Percentiles rank a stretch among this genome's conserved stretches.
These are phyloP conservation scores for Gastrolobium bilobum DNA, from an alignment of 306 rosid genomes.

Conservation along the genomic window DNA sequence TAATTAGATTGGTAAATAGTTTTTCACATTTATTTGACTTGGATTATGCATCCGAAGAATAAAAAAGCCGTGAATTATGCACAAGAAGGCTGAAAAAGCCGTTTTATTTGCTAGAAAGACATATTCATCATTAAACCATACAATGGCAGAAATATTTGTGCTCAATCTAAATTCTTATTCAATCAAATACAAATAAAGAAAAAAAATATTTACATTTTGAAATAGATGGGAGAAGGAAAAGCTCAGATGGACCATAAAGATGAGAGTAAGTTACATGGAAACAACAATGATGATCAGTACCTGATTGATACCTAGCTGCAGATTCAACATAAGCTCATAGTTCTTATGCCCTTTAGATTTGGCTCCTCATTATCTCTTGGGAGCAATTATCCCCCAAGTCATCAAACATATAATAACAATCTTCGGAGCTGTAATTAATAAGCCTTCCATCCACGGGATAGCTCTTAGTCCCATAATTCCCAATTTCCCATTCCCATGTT, in stretches of 20 bases:
- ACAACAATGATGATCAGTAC: slow-evolving; percentile 57
- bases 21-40: too few relatives aligned
- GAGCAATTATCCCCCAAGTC: slow-evolving; percentile 52
- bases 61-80: too few relatives aligned
- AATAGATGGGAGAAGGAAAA: not conserved
- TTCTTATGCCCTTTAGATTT: slow-evolving; percentile 93
- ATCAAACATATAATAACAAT: slow-evolving; percentile 31
- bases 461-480: too few relatives aligned
- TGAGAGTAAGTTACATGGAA: slow-evolving; percentile 15
- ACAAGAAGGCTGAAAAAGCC: too few relatives aligned
- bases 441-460: slow-evolving; percentile 68
- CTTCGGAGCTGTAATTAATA: slow-evolving; percentile 55
- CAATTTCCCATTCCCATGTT: too few relatives aligned
- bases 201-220: too few relatives aligned
- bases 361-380: slow-evolving; percentile 75
- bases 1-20: too few relatives aligned
- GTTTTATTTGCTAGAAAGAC: slow-evolving; percentile 6
- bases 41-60: too few relatives aligned
- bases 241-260: slow-evolving; percentile 2
- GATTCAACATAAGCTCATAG: slow-evolving; percentile 92
- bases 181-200: not conserved
- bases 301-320: slow-evolving; percentile 96
- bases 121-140: slow-evolving; percentile 18
- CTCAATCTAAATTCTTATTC: not conserved
- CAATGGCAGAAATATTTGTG: not conserved